Conservation (phyloP, 2,329 filamentous ascomycete species). For the Thermoascus crustaceus region DNA sequence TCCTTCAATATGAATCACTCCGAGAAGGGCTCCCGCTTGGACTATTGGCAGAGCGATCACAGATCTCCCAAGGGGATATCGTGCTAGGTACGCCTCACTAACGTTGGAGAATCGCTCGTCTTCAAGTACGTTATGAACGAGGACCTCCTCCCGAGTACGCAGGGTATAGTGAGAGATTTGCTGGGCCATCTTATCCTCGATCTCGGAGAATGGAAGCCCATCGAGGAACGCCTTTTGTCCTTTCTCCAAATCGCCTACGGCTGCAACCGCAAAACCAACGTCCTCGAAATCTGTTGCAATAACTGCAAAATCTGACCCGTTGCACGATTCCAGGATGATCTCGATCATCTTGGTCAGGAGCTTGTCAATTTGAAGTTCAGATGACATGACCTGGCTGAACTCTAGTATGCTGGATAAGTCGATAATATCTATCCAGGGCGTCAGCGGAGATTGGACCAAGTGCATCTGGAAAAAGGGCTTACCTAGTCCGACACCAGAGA, state of each 20-base stretch:
- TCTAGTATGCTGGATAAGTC: slow-evolving; percentile 57
- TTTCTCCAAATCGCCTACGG: slow-evolving; percentile 50
- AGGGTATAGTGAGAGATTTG: slow-evolving; percentile 56
- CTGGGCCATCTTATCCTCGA: slow-evolving; percentile 50
- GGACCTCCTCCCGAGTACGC: slow-evolving; percentile 55
- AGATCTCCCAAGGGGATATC: slow-evolving; percentile 50
- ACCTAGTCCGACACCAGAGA: slow-evolving; percentile 34
- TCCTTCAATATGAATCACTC: slow-evolving; percentile 54
- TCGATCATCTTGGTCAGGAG: slow-evolving; percentile 56
- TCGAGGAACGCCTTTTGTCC: slow-evolving; percentile 47
- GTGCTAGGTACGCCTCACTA: slow-evolving; percentile 46
- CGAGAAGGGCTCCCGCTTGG: slow-evolving; percentile 51
- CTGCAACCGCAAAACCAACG: slow-evolving; percentile 52
- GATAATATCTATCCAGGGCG: slow-evolving; percentile 50
- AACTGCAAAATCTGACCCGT: slow-evolving; percentile 51
- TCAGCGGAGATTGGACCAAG: slow-evolving; percentile 21
- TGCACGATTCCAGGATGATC: slow-evolving; percentile 57
- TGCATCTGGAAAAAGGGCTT: slow-evolving; percentile 8
- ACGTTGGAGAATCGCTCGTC: slow-evolving; percentile 59
- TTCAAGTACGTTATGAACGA: slow-evolving; percentile 55
- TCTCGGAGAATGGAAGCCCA: slow-evolving; percentile 49
- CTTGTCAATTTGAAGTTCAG: slow-evolving; percentile 55
- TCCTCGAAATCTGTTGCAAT: slow-evolving; percentile 54
- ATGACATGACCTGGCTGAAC: slow-evolving; percentile 57
- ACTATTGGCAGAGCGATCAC: slow-evolving; percentile 57